Base-by-base conservation (phyloP, 352 stramenopile species). In the Globisporangium irregulare region DNA sequence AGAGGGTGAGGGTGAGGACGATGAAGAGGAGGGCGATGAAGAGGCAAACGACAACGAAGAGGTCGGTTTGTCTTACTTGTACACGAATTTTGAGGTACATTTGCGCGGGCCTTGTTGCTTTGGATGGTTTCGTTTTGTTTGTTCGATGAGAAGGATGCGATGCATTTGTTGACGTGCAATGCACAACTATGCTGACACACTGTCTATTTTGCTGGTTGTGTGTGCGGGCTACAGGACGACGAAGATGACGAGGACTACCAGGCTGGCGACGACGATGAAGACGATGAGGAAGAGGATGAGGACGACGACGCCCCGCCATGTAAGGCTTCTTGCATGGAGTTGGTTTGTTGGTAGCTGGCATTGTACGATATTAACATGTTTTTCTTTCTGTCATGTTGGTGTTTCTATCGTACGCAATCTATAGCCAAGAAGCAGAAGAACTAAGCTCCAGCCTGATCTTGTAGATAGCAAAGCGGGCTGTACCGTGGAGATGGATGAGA, bases 391-490 rank as follows among this genome's bases (percentile, higher is more conserved):
- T 53, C 5, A 29, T 53, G 46, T 53, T 24, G 14, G 0, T 53
- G 20, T 4, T 53, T 53, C 7, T 9, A 36, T 36, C 32, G 32
- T 3, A 29, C 27, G 27, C 27, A 36, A 32, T 38, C 12, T 43
- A 32, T 48, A 90, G 82, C 73, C 67, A 90, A 90, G 73, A 90
- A 90, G 67, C 82, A 90, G 70, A 88, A 86, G 73, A 86, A 84
- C 36, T 88, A 77, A 72, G 48, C 24, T 22, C 59, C 10, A 61
- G 68, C 32, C 25, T 12, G 12, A 15, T 57, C 32, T 36, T 36
- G 32, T 36, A 36, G 32, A 36, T 36, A 36, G 32, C 32, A 36
- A 36, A 36, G 32, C 32, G 6, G 32, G 4, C 32, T 36, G 32
- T 36, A 4, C 32, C 0, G 32, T 36, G 32, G 32, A 36, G 32